Evolutionary conservation across 495 filamentous ascomycete species (phyloP), one percentile per base, ranked within the genome.

Genomic region (Xylaria castorea): DNA sequence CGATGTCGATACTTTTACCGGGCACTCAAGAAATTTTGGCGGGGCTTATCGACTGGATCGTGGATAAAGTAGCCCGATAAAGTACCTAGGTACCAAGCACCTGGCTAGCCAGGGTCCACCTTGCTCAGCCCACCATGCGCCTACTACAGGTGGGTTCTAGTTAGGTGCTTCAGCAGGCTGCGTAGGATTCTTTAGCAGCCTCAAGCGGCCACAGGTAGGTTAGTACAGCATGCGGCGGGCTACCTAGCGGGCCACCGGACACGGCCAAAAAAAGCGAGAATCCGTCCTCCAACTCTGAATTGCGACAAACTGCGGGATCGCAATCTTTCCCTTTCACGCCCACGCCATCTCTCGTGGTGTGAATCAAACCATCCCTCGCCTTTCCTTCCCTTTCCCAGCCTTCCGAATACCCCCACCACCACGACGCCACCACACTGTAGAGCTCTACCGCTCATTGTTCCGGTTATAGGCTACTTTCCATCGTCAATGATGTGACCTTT

Each of bases 291-390:
- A 40, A 34, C 57, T 36, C 30, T 71, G 61, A n/a, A 72, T 66
- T 72, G 70, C 70, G 70, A 72, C 70, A 18, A 57, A 55, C 61
- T 48, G 60, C 70, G 63, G 70, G 34, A 67, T 72, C 70, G 70
- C 70, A 72, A 72, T 50, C 50, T 34, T 71, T 71, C 48, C 60
- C 36, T 71, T 32, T 12, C 20, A 38, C 55, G 44, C 60, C 32
- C 9, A 12, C 34, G 32, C 58, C 51, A 55, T 25, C 36, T 27
- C 34, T 71, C n/a, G 65, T 53, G 40, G 67, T 48, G 53, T 36
- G 36, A 61, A 16, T 46, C 5, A 48, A 46, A 18, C 66, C 38
- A 58, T 48, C 53, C 32, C 36, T 32, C 61, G 9, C 51, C 62
- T 25, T 34, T 7, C 25, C 70, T 25, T 46, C 22, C 3, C 63